Conservation (phyloP, 2,329 filamentous ascomycete genomes). For the Pseudogymnoascus verrucosus region DNA sequence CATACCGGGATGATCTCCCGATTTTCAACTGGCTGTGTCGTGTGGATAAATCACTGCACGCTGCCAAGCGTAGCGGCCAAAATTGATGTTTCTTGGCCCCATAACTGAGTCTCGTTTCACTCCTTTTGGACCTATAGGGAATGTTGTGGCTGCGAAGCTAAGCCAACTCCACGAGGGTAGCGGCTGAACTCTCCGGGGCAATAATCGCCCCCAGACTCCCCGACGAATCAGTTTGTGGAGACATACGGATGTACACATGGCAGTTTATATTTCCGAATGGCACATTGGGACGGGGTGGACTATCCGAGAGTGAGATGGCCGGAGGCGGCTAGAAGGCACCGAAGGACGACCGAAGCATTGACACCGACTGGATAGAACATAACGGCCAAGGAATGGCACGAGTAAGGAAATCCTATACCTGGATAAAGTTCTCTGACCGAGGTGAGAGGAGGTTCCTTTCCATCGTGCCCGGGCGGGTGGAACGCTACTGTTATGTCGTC, state of each 20-base stretch:
- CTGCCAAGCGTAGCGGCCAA: neutral
- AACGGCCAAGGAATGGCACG: neutral
- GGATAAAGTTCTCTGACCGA: neutral
- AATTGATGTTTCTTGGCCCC: slow-evolving; percentile 2
- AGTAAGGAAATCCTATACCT: neutral
- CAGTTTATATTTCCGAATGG: neutral
- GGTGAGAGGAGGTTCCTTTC: neutral
- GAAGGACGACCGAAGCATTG: neutral
- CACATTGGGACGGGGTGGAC: neutral
- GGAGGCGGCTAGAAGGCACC: slow-evolving; percentile 1
- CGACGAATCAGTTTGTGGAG: neutral
- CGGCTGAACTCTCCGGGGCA: slow-evolving; percentile 1
- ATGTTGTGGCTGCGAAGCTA: neutral
- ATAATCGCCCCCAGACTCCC: neutral
- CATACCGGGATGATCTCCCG: slow-evolving; percentile 5
- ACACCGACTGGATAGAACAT: neutral
- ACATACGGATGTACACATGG: neutral
- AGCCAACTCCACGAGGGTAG: neutral
- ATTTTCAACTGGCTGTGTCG: neutral
- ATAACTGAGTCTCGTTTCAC: neutral
- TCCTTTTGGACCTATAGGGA: neutral
- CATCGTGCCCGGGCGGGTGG: neutral
- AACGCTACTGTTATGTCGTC: neutral
- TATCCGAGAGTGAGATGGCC: neutral
- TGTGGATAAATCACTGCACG: neutral